Evolutionary conservation across 106 monocot genomes (phyloP).

Genomic region (Amphibolis antarctica): DNA sequence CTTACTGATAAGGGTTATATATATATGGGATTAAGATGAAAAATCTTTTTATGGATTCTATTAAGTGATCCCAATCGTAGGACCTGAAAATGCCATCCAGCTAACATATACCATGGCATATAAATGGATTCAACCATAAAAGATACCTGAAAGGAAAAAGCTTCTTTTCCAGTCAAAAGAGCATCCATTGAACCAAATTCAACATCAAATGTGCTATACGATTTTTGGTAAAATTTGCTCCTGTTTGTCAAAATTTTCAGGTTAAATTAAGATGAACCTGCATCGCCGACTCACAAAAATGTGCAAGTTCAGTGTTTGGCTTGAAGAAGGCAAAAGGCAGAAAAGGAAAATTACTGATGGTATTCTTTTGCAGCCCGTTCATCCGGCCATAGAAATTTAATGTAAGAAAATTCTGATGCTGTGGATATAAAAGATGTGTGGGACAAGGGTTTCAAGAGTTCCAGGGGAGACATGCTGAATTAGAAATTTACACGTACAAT

Average conservation of each 20-base stretch:
- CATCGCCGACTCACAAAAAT: too few species aligned
- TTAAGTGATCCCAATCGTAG: too few species aligned
- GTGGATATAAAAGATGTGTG: slow-evolving; percentile 55
- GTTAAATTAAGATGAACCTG: neutral
- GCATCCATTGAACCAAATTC: slow-evolving; percentile 75
- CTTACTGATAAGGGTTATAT: too few species aligned
- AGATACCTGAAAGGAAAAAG: slow-evolving; percentile 71
- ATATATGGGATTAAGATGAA: too few species aligned
- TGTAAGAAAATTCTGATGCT: slow-evolving; percentile 78
- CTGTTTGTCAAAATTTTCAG: slow-evolving; percentile 17
- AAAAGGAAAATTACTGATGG: slow-evolving; percentile 33
- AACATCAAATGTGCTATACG: slow-evolving; percentile 82
- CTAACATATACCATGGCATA: too few species aligned
- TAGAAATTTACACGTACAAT: slow-evolving; percentile 26
- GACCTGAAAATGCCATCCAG: too few species aligned
- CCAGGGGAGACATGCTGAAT: slow-evolving; percentile 71
- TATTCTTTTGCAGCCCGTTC: slow-evolving; percentile 40
- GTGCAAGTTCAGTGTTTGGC: too few species aligned
- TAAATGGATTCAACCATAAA: neutral
- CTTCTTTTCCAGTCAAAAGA: slow-evolving; percentile 73
- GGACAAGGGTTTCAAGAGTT: slow-evolving; percentile 71
- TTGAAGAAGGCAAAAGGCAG: neutral
- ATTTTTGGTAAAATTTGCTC: slow-evolving; percentile 58
- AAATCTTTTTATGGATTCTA: too few species aligned
- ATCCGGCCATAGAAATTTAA: slow-evolving; percentile 87